phyloP scores from a whole-genome alignment of 768 basidiomycete genomes.

The Cantharellus anzutake region DNA sequence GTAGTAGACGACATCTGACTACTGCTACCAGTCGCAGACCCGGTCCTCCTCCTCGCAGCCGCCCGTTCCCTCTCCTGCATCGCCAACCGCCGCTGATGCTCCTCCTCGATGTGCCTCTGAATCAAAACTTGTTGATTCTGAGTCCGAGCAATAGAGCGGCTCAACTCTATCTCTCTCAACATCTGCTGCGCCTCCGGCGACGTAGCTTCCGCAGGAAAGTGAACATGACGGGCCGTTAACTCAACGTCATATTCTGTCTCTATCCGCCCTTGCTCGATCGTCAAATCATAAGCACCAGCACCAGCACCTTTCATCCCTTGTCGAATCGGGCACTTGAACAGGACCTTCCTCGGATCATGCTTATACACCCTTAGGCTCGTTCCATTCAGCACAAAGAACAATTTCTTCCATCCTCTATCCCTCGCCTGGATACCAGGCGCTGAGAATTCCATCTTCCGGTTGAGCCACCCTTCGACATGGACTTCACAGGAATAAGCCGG shows the following conservation, averaged over 20 bases:
- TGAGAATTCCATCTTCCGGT: constrained; percentile 85
- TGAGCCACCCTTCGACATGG: constrained; percentile 62
- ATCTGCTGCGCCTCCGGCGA: constrained; percentile 1
- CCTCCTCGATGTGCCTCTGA: background rate
- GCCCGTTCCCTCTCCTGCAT: background rate
- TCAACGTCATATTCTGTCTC: constrained; percentile 14
- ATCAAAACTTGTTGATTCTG: background rate
- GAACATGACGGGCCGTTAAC: constrained; percentile 17
- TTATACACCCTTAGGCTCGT: constrained; percentile 71
- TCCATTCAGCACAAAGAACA: constrained; percentile 79
- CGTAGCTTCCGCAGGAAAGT: constrained; percentile 13
- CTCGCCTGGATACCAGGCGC: constrained; percentile 69
- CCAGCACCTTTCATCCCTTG: background rate
- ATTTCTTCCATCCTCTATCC: constrained; percentile 83
- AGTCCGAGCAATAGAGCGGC: background rate
- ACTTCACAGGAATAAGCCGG: constrained; percentile 70
- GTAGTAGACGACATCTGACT: no score
- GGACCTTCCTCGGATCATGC: constrained; percentile 5
- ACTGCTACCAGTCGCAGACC: no score
- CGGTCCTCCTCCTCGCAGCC: background rate
- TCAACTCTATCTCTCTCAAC: background rate
- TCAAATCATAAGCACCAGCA: background rate
- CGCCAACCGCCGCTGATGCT: background rate
- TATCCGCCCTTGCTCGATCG: constrained; percentile 1
- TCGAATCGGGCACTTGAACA: background rate